A percentile compares a stretch with the other conserved stretches of the same genome.
Conservation (phyloP, 768 basidiomycete species). For the Termitomyces eurrhizus region DNA sequence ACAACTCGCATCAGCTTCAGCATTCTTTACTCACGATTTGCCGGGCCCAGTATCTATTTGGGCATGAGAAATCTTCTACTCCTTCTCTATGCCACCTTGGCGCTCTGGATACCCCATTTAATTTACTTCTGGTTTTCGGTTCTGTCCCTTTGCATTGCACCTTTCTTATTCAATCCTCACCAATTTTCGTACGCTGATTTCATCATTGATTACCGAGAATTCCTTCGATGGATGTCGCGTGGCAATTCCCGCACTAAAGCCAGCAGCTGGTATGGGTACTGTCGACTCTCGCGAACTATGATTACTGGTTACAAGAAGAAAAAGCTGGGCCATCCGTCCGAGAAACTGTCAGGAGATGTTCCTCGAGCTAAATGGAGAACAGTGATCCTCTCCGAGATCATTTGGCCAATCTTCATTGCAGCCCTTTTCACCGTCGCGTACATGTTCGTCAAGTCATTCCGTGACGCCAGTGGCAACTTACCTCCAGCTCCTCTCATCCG, state of each 20-base stretch:
- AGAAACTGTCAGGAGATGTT: conserved; percentile 93
- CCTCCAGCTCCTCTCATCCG: conserved; percentile 86
- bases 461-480: conserved; percentile 51
- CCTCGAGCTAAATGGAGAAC: conserved; percentile 87
- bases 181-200: conserved; percentile 98
- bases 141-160: conserved; percentile 90
- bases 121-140: conserved; percentile 99
- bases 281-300: conserved; percentile 93
- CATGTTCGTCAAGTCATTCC: conserved; percentile 94
- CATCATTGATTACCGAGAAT: conserved; percentile 98
- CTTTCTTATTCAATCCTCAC: conserved; percentile 99
- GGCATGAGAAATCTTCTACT: conserved; percentile 92
- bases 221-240: conserved; percentile 98
- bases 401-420: conserved; percentile 77
- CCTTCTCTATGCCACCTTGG: conserved; percentile 86
- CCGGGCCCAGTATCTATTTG: conserved; percentile 99
- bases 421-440: conserved; percentile 79
- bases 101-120: conserved; percentile 90
- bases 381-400: conserved; percentile 79
- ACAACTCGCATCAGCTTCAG: conserved; percentile 95
- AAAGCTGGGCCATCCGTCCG: conserved; percentile 94
- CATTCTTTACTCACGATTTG: conserved; percentile 97
- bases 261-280: conserved; percentile 99
- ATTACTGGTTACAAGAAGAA: conserved; percentile 99
- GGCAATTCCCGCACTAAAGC: conserved; percentile 96